Percentiles rank a stretch among this genome's conserved stretches.
Conservation (phyloP, 345 rosid species). For the Lagerstroemia speciosa region DNA sequence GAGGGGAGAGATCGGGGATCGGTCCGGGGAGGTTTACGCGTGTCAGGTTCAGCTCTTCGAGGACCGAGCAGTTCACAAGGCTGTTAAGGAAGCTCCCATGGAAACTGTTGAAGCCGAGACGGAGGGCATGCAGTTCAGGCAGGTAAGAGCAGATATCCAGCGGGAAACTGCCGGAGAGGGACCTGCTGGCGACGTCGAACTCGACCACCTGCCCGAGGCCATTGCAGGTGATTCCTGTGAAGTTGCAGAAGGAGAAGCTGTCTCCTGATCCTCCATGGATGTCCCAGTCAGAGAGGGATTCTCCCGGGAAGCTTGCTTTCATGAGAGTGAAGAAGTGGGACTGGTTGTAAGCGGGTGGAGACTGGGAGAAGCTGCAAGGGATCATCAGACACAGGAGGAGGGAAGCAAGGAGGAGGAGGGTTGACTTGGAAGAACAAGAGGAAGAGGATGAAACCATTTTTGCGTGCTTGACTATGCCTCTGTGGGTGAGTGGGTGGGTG, state of each 20-base stretch:
- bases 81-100: slow-evolving; percentile 40
- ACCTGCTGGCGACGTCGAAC: slow-evolving; percentile 53
- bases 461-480: slow-evolving; percentile 3
- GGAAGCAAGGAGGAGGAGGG: neutral
- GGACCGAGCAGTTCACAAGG: slow-evolving; percentile 56
- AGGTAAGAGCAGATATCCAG: slow-evolving; percentile 52
- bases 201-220: slow-evolving; percentile 40
- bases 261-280: slow-evolving; percentile 18
- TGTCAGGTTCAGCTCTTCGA: slow-evolving; percentile 46
- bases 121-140: slow-evolving; percentile 59
- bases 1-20: slow-evolving; percentile 55
- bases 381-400: neutral
- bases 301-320: slow-evolving; percentile 45
- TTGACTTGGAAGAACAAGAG: neutral
- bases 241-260: slow-evolving; percentile 37
- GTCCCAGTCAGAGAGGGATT: slow-evolving; percentile 51
- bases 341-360: slow-evolving; percentile 23
- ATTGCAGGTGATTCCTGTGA: slow-evolving; percentile 61
- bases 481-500: slow-evolving; percentile 10
- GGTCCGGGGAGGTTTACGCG: slow-evolving; percentile 27
- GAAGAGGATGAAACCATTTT: slow-evolving; percentile 1
- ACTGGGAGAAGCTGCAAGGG: slow-evolving; percentile 4
- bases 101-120: slow-evolving; percentile 46
- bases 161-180: slow-evolving; percentile 60
- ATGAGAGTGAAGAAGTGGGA: slow-evolving; percentile 56